phyloP scores from a whole-genome alignment of 1,284 basidiomycete species.

The Sporisorium reilianum region DNA sequence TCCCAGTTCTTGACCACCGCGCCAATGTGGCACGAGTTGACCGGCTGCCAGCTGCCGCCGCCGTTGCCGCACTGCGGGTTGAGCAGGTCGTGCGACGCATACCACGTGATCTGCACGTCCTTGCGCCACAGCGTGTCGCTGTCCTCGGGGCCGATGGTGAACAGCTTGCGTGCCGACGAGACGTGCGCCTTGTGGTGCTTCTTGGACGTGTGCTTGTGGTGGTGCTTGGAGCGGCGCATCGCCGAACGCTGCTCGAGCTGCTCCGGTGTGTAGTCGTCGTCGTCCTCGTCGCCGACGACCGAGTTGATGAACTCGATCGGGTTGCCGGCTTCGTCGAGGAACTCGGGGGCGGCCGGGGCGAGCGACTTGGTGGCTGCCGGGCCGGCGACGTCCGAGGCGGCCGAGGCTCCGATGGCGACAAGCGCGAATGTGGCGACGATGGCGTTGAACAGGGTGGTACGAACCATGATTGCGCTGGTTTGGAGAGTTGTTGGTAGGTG shows the following conservation, averaged over 20 bases:
- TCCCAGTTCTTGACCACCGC: slow-evolving; percentile 57
- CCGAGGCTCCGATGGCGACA: slow-evolving; percentile 18
- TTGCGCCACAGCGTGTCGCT: slow-evolving; percentile 36
- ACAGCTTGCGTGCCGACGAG: slow-evolving; percentile 21
- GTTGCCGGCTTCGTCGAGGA: slow-evolving; percentile 54
- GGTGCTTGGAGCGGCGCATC: slow-evolving; percentile 43
- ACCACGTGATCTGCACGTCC: slow-evolving; percentile 62
- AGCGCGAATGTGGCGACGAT: slow-evolving; percentile 26
- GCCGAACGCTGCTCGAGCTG: slow-evolving; percentile 39
- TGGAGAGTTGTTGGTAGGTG: neutral
- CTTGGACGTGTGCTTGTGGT: slow-evolving; percentile 44
- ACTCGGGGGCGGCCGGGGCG: slow-evolving; percentile 1
- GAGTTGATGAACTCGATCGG: slow-evolving; percentile 57
- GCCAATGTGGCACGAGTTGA: slow-evolving; percentile 61
- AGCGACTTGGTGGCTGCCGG: slow-evolving; percentile 3
- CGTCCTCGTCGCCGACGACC: slow-evolving; percentile 51
- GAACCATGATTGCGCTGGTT: slow-evolving; percentile 14
- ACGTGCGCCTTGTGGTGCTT: slow-evolving; percentile 8
- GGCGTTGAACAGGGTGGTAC: slow-evolving; percentile 29
- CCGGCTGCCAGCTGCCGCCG: slow-evolving; percentile 60
- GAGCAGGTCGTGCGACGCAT: slow-evolving; percentile 60
- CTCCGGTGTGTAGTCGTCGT: slow-evolving; percentile 48
- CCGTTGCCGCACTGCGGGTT: slow-evolving; percentile 63
- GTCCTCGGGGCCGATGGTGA: slow-evolving; percentile 34
- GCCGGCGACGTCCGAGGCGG: slow-evolving; percentile 4